Evolutionary conservation across 768 basidiomycete species (phyloP), one percentile per base, ranked within the genome.

Genomic region (Pulveroboletus sp.): DNA sequence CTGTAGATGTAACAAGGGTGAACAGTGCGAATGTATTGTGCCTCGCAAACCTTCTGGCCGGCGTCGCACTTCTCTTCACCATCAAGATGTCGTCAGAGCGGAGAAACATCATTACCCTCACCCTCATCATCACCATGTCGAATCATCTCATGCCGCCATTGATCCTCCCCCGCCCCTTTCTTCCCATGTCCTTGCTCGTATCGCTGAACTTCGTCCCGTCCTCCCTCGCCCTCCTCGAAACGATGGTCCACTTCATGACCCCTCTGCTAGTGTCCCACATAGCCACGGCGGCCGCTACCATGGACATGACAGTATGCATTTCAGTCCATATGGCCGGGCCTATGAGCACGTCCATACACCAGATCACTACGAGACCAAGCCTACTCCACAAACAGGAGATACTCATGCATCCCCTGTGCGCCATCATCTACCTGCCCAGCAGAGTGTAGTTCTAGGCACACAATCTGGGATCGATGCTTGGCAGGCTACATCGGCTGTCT

Each of bases 321-420:
- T 73, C 62, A 83, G 81, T 46, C 87, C 87, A 0, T 89, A 89
- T 49, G 78, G 78, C 15, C 77, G 84, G 21, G 83, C 83, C 14
- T 81, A 86, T 55, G 85, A 80, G 45, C 67, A 73, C 4, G 53
- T 66, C n/a, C 74, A 77, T 53, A 64, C 69, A 10, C 47, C 62
- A 14, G 73, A 74, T 38, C 64, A 68, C 33, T 54, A 57, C 39
- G 68, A 69, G 39, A 39, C 56, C 17, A 68, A 63, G 14, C 46
- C 54, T 1, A n/a, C 10, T 5, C 33, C 45, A 37, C 52, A 51
- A 43, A 38, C 24, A 3, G 52, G 50, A 10, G 67, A 62, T 49
- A 24, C 55, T 46, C 63, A 40, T 50, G 49, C 58, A 14, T 64
- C 63, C 13, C 51, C 58, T 27, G 40, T 39, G 4, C 63, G 55